Base-by-base conservation (phyloP, 2,329 filamentous ascomycete genomes). In the Sarocladium kiliense region DNA sequence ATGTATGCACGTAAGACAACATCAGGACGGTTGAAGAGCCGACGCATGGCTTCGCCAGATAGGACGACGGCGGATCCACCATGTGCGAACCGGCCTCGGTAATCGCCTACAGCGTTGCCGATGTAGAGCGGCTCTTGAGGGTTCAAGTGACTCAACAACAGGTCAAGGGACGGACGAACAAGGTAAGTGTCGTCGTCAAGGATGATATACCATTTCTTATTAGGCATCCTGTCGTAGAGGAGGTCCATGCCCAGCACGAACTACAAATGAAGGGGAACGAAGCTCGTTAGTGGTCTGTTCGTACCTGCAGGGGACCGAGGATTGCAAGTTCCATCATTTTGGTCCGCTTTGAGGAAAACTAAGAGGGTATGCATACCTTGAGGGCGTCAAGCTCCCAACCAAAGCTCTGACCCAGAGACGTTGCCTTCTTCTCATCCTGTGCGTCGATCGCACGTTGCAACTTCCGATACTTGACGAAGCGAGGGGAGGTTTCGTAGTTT, bases 201-300 rank as follows among this genome's bases (percentile, higher is more conserved):
- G 59, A 83, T 75, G 58, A 82, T 64, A 61, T 82, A 83, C 80
- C 80, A 83, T 63, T 80, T 80, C 68, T 82, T 83, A 58, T 71
- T 64, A 0, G 79, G 80, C 62, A 81, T 69, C 16, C 67, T 70
- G 37, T 70, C 65, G 68, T 77, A 80, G 19, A 76, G 70, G 58
- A 79, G 72, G 59, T 82, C 77, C 60, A 84, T 74, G 42, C 78
- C 76, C 39, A 78, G 74, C 53, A 82, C 74, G 62, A 81, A 81
- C 79, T 82, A 57, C 9, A 44, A 14, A 18, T 18, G 39, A 18
- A 14, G 23, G 30, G 30, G 7, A 32, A 32, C 30, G 30, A 32
- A 32, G 30, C 7, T 32, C 30, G 30, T 12, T n/a, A n/a, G n/a
- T n/a, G n/a, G n/a, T n/a, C n/a, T n/a, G n/a, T n/a, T n/a, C n/a